These are phyloP conservation scores for Skeletonema tropicum DNA, from an alignment of 108 stramenopile genomes.

Conservation along the genomic window DNA sequence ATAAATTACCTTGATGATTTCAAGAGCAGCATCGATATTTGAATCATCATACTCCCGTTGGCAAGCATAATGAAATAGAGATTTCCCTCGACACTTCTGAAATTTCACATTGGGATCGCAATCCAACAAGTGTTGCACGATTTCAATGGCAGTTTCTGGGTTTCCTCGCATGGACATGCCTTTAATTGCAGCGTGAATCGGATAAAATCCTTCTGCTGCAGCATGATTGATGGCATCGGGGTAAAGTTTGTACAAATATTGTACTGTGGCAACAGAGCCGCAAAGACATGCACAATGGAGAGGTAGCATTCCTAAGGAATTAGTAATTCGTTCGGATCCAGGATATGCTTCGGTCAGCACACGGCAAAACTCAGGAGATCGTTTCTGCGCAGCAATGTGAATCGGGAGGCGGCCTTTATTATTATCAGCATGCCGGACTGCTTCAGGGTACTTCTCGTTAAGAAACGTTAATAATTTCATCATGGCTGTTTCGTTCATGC, in stretches of 20 bases:
- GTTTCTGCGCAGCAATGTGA: neutral
- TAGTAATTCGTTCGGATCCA: neutral
- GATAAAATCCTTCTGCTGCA: neutral
- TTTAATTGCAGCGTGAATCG: slow-evolving; percentile 2
- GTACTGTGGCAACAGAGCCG: neutral
- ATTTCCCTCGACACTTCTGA: neutral
- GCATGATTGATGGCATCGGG: slow-evolving; percentile 1
- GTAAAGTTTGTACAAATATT: neutral
- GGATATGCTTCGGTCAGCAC: neutral
- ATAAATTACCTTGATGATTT: no score
- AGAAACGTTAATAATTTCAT: neutral
- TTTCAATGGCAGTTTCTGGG: neutral
- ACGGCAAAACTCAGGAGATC: slow-evolving; percentile 8
- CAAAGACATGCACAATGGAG: neutral
- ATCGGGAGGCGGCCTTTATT: neutral
- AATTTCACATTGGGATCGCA: neutral
- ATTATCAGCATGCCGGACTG: neutral
- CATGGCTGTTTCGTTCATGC: neutral
- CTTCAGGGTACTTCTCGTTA: neutral
- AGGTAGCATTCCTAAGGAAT: neutral
- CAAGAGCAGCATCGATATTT: no score
- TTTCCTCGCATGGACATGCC: neutral
- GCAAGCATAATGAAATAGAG: neutral
- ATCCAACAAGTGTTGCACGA: neutral
- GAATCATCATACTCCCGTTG: no score